These are phyloP conservation scores for Lentinula sp. DNA, from an alignment of 768 basidiomycete species.

Conservation along the genomic window DNA sequence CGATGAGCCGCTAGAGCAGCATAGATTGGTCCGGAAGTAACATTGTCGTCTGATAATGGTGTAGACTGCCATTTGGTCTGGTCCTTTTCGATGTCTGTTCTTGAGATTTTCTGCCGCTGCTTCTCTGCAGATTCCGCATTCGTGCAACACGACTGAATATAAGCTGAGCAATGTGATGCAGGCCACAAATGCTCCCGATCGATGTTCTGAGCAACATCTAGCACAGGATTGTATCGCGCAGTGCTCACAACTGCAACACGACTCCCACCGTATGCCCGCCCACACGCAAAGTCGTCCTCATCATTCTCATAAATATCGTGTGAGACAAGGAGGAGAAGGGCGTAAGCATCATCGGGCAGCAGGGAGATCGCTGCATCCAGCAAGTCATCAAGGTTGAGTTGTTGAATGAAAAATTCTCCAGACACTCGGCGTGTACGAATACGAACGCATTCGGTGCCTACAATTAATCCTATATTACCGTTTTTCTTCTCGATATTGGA, in stretches of 20 bases:
- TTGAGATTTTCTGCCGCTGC: conserved; percentile 9
- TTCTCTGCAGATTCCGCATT: conserved; percentile 1
- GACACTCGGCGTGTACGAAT: conserved; percentile 24
- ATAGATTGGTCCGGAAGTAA: conserved; percentile 12
- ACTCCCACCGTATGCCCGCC: conserved; percentile 32
- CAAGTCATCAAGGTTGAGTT: conserved; percentile 30
- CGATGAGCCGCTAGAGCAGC: conserved; percentile 15
- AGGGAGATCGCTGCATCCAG: conserved; percentile 27
- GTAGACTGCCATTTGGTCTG: not conserved
- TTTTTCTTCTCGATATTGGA: conserved; percentile 2
- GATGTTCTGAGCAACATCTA: conserved; percentile 22
- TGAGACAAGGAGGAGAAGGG: conserved; percentile 25
- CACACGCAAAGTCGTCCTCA: conserved; percentile 29
- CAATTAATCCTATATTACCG: conserved; percentile 24
- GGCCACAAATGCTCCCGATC: conserved; percentile 30
- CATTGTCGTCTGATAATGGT: not conserved
- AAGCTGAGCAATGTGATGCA: conserved; percentile 25
- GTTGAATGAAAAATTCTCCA: conserved; percentile 16
- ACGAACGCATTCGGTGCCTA: conserved; percentile 22
- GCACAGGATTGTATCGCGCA: conserved; percentile 26
- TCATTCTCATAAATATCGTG: conserved; percentile 29
- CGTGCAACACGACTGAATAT: conserved; percentile 16
- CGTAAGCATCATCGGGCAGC: conserved; percentile 27
- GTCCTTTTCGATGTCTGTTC: not conserved
- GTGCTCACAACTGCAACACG: conserved; percentile 31